Base-by-base conservation (phyloP, 306 rosid genomes). In the Medicago lupulina region DNA sequence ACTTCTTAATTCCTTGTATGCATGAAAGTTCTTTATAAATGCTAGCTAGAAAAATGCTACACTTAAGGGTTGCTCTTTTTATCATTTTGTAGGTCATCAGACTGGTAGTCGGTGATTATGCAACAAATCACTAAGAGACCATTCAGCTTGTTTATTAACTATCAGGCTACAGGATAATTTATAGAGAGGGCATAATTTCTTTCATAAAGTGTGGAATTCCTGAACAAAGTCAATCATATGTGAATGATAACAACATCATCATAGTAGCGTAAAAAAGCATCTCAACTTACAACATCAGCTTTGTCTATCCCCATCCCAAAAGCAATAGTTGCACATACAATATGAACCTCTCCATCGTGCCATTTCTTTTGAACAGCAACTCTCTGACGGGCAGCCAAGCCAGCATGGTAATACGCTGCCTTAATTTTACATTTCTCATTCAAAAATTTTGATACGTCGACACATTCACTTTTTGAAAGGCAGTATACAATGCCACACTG, bases 221-320 rank as follows among this genome's bases (percentile, higher is more conserved):
- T 36, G 53, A 49, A 50, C 34, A 65, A 66, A 61, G 36, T 43
- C 47, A 18, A 81, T 64, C 58, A 53, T 31, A 17, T 67, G 62
- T 21, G 76, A 73, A 79, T 15, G 62, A 77, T 41, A 67, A 80
- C 65, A 70, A 63, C 63, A 74, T 14, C 13, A 67, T 78, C 73
- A 74, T 40, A 15, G 53, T 76, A 77, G 67, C 47, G 21, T 16
- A n/a, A 51, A 74, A 73, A 83, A 73, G 67, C 62, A 82, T 67
- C 55, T 73, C 76, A 79, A 95, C 98, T 92, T 86, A 90, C 98
- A 78, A 95, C 98, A 83, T 95, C 97, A 46, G 97, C 80, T 74
- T 95, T 95, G 92, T 92, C 98, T 84, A 95, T 95, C 78, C 98
- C 98, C 97, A 95, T 95, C 65, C 98, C 98, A 84, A 95, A 95